Base-by-base conservation (phyloP, 768 basidiomycete genomes). In the Russula olivacea region DNA sequence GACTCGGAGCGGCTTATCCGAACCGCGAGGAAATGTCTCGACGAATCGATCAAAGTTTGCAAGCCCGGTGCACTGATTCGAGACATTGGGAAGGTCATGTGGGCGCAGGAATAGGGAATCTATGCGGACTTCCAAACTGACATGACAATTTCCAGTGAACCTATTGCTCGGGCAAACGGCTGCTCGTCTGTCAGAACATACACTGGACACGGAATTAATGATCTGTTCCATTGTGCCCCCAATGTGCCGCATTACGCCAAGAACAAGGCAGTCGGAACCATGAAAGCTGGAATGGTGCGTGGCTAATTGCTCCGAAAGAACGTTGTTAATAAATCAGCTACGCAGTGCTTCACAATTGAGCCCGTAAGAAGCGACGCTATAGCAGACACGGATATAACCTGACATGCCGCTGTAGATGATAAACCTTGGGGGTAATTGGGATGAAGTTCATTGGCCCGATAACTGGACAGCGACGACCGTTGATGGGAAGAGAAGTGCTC, bases 221-320 rank as follows among this genome's bases (percentile, higher is more conserved):
- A 89, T 61, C 77, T 92, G 64, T 97, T 96, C 80, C 94, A 97
- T 72, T 76, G 76, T 61, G 69, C 85, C 0, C 95, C 95, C 1
- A 97, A 94, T 72, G 84, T 97, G 45, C 92, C 93, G 12, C 95
- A 97, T 75, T 97, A 96, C 68, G 92, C 91, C 23, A 93, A 93
- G 73, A 95, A 92, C 71, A 96, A 94, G 74, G 91, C 91, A 47
- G 79, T 93, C 2, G 95, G 95, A 25, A 84, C 87, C 6, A 96
- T 98, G 94, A 94, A 93, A 72, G 75, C 90, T 25, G 95, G 95
- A 68, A 96, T 88, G 91, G 91, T 92, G 67, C 70, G 86, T 74
- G 15, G 83, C 82, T n/a, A 36, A 21, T 51, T 61, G 50, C 38
- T 38, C 50, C 61, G 38, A 53, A 61, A 36, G 41, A 41, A n/a